Evolutionary conservation across 1,284 basidiomycete species (phyloP).

Genomic region (Xerocomus nothofagi): DNA sequence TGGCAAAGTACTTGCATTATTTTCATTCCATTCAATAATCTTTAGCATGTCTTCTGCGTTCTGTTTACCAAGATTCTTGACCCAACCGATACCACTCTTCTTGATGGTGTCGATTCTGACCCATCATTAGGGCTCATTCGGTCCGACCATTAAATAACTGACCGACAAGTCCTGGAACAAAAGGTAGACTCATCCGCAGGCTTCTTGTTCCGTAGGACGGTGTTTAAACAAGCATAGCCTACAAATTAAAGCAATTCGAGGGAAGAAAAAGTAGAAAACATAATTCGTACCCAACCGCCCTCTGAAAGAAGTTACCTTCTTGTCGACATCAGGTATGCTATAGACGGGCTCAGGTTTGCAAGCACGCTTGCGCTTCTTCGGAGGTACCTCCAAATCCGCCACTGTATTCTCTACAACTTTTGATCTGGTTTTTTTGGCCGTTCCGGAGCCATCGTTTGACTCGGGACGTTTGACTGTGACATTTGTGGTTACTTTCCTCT

Average conservation of each 20-base stretch:
- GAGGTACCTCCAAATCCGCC: conserved; percentile 22
- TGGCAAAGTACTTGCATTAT: conserved; percentile 47
- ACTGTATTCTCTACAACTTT: not conserved
- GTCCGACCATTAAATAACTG: conserved; percentile 5
- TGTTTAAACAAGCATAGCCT: conserved; percentile 85
- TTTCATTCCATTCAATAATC: conserved; percentile 85
- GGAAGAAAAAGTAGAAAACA: not conserved
- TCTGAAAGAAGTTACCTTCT: conserved; percentile 64
- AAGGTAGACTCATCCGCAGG: conserved; percentile 66
- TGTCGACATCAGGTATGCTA: conserved; percentile 68
- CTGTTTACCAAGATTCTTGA: conserved; percentile 74
- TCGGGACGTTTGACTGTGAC: not conserved
- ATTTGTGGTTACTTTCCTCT: not conserved
- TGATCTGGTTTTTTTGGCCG: conserved; percentile 10
- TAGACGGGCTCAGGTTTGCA: conserved; percentile 61
- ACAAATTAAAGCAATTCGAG: not conserved
- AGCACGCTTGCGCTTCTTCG: conserved; percentile 43
- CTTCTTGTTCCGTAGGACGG: conserved; percentile 70
- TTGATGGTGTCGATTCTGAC: conserved; percentile 72
- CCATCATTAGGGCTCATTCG: not conserved
- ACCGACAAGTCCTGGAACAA: conserved; percentile 71
- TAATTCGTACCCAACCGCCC: conserved; percentile 58
- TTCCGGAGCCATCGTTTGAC: not conserved
- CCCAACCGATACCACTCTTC: conserved; percentile 80
- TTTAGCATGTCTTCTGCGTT: conserved; percentile 72